Conservation (phyloP, 176 grass and related monocot species). For the Alloteropsis semialata region DNA sequence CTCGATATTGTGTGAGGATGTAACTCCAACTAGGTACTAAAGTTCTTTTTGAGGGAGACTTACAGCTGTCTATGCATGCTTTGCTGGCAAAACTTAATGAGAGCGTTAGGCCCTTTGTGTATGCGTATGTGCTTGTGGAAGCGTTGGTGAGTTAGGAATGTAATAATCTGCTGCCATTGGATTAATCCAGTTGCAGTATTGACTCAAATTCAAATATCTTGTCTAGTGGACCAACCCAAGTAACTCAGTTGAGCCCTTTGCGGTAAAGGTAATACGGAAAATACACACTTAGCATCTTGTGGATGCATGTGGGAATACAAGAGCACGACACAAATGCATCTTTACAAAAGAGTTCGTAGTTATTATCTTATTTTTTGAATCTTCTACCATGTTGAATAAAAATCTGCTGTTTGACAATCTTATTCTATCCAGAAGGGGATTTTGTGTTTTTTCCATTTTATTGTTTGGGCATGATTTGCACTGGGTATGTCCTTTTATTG, state of each 20-base stretch:
- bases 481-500: not conserved
- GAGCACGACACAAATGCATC: not conserved
- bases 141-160: not conserved
- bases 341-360: not conserved
- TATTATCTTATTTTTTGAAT: not conserved
- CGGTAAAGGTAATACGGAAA: not conserved
- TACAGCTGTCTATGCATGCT: not conserved
- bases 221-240: not conserved
- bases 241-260: not conserved
- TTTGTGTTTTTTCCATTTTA: not conserved
- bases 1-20: not conserved
- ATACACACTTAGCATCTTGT: not conserved
- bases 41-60: not conserved
- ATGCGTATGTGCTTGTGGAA: not conserved
- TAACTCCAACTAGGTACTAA: not conserved
- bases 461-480: not conserved
- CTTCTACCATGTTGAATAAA: not conserved
- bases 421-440: not conserved
- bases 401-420: not conserved
- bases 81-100: not conserved
- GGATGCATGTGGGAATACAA: not conserved
- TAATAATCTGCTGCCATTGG: not conserved
- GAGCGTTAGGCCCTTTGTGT: not conserved
- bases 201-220: conserved; percentile 11
- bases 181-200: conserved; percentile 12